Base-by-base conservation (phyloP, 2,329 filamentous ascomycete genomes). In the Trichoderma sp. region DNA sequence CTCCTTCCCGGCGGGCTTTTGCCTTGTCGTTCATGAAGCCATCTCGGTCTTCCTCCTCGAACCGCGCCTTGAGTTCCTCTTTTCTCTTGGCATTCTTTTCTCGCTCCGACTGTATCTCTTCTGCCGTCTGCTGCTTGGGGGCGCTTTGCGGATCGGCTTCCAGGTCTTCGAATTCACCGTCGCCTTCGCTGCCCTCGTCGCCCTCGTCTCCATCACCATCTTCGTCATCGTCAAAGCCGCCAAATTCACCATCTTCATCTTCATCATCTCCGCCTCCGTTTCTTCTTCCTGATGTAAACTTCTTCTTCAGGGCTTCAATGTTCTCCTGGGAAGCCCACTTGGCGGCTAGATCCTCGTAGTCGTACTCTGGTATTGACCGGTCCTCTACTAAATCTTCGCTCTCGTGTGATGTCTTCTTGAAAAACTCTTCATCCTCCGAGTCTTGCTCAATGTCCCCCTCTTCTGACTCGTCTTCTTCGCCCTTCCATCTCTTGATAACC, bases 1-100 rank as follows among this genome's bases (percentile, higher is more conserved):
- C 90, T 34, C 87, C 88, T 71, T 93, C 91, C 70, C 87, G 84
- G 39, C 90, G 86, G 12, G 91, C 91, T 60, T 90, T 88, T 32
- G 92, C 89, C 76, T 96, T 96, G 79, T 95, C 93, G 75, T 96
- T 96, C 74, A 92, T 89, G 77, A 97, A 94, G 0, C 95, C 95
- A 76, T 99, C 95, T n/a, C 92, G 87, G 76, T 99, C 95, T 83
- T 99, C 95, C 78, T 98, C 94, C 76, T 99, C 95, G 76, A 99
- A 99, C 1, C 96, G 89, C 63, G 96, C 84, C 77, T 93, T 96
- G 64, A 99, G 87, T 78, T 99, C 95, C 79, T 97, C 95, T 79
- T 99, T 99, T 71, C 92, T 87, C 71, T 89, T 88, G 2, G 95
- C 95, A 74, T 99, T 99, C 78, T 88, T 91, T 73, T 93, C 92